Percentiles rank a stretch among this genome's conserved stretches.
Evolutionary conservation across 1,284 basidiomycete genomes (phyloP).

Genomic region (Ceratobasidium sp.): DNA sequence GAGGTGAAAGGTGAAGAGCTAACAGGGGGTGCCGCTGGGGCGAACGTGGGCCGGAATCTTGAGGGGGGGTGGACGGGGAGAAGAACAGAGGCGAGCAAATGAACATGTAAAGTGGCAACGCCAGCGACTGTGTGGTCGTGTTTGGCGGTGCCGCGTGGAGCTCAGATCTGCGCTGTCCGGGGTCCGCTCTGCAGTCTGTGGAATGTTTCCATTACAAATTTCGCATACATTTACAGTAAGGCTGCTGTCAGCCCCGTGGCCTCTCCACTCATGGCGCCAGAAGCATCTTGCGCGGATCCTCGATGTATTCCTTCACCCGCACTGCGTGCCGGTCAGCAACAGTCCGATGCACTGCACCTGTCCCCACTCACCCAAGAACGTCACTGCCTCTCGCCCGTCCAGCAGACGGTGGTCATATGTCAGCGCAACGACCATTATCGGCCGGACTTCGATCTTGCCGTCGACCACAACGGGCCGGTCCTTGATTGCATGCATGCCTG

Average conservation of each 20-base stretch:
- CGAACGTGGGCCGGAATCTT: neutral
- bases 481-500: constrained; percentile 96
- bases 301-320: constrained; percentile 73
- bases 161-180: neutral
- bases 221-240: constrained; percentile 11
- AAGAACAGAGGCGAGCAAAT: constrained; percentile 4
- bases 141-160: constrained; percentile 16
- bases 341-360: neutral
- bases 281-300: constrained; percentile 72
- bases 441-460: constrained; percentile 93
- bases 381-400: constrained; percentile 95
- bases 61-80: constrained; percentile 19
- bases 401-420: constrained; percentile 97
- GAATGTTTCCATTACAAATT: constrained; percentile 27
- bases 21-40: constrained; percentile 25
- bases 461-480: constrained; percentile 92
- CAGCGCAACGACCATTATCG: constrained; percentile 94
- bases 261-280: constrained; percentile 47
- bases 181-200: neutral
- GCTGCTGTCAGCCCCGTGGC: constrained; percentile 19
- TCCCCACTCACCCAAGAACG: constrained; percentile 85
- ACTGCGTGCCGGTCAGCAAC: constrained; percentile 53
- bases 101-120: constrained; percentile 21
- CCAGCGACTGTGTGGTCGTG: neutral
- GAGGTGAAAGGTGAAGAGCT: neutral